phyloP scores from a whole-genome alignment of 1,284 basidiomycete genomes.

The Tremellales sp. region DNA sequence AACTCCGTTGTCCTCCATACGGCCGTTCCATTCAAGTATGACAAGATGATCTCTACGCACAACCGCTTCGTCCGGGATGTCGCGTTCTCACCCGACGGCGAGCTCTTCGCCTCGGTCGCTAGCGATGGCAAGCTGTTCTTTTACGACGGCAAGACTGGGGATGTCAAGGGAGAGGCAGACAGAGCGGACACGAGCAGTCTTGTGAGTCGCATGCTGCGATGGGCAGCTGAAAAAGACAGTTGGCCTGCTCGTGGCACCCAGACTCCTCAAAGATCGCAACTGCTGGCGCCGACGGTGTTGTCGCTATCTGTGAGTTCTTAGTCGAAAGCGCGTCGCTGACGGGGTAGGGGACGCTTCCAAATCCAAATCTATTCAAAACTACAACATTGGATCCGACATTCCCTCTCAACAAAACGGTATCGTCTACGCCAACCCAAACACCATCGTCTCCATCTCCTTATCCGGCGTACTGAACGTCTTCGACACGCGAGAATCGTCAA shows the following conservation, averaged over 20 bases:
- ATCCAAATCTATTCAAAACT: conserved; percentile 62
- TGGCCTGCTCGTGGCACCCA: conserved; percentile 70
- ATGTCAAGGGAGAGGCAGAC: conserved; percentile 63
- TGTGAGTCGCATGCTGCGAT: conserved; percentile 52
- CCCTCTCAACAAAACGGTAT: conserved; percentile 81
- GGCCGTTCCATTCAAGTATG: conserved; percentile 84
- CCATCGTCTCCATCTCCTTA: conserved; percentile 80
- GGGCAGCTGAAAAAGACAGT: conserved; percentile 52
- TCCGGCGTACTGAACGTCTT: conserved; percentile 79
- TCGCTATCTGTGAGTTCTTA: conserved; percentile 68
- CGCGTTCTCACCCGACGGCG: conserved; percentile 73
- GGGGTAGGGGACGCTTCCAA: conserved; percentile 75
- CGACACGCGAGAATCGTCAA: conserved; percentile 66
- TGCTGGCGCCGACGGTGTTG: conserved; percentile 81
- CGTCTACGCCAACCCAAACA: conserved; percentile 67
- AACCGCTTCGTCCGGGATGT: conserved; percentile 93
- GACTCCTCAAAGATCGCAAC: conserved; percentile 72
- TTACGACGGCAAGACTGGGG: conserved; percentile 88
- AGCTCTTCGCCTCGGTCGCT: conserved; percentile 82
- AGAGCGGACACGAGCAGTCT: conserved; percentile 60
- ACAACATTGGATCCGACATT: conserved; percentile 66
- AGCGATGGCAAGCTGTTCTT: conserved; percentile 85
- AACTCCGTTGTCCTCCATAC: conserved; percentile 67
- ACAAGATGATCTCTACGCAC: conserved; percentile 86
- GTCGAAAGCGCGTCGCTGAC: neutral